These are phyloP conservation scores for Hypoxylon sp. DNA, from an alignment of 2,329 filamentous ascomycete species.

Conservation along the genomic window DNA sequence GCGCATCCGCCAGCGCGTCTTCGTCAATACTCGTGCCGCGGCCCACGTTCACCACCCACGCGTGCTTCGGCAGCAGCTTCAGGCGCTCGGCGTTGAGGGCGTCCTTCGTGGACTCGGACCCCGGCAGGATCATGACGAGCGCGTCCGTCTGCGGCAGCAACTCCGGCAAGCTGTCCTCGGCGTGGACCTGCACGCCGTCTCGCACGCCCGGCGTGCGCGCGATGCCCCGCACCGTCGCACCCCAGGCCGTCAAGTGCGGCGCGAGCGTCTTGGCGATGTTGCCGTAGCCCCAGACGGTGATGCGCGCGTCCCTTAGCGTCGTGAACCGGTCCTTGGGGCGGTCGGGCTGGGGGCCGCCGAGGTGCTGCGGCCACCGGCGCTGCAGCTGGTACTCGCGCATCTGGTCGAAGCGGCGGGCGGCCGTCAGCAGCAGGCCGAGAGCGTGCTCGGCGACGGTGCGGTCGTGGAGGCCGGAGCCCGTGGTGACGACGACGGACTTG, in stretches of 20 bases:
- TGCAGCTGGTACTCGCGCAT: slow-evolving; percentile 72
- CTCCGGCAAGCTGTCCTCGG: slow-evolving; percentile 64
- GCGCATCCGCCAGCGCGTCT: slow-evolving; percentile 60
- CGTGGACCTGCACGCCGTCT: slow-evolving; percentile 67
- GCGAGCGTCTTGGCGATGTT: slow-evolving; percentile 73
- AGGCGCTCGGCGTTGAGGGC: slow-evolving; percentile 67
- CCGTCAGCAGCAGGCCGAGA: slow-evolving; percentile 66
- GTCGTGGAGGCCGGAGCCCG: slow-evolving; percentile 73
- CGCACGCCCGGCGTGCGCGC: slow-evolving; percentile 68
- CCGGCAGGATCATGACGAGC: slow-evolving; percentile 75
- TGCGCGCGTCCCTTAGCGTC: slow-evolving; percentile 67
- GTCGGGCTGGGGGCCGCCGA: slow-evolving; percentile 71
- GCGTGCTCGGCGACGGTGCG: slow-evolving; percentile 74
- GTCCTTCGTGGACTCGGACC: slow-evolving; percentile 66
- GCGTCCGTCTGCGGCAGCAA: slow-evolving; percentile 70
- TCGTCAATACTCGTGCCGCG: slow-evolving; percentile 63
- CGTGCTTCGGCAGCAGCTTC: slow-evolving; percentile 66
- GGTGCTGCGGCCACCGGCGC: slow-evolving; percentile 69
- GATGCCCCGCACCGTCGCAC: slow-evolving; percentile 69
- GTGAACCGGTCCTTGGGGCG: slow-evolving; percentile 68
- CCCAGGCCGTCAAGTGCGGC: slow-evolving; percentile 65
- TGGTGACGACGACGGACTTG: slow-evolving; percentile 64
- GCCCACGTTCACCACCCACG: slow-evolving; percentile 66
- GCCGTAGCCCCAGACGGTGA: slow-evolving; percentile 74
- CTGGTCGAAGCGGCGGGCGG: slow-evolving; percentile 68